phyloP scores from a whole-genome alignment of 495 filamentous ascomycete genomes.

The Lasiosphaeris hirsuta region DNA sequence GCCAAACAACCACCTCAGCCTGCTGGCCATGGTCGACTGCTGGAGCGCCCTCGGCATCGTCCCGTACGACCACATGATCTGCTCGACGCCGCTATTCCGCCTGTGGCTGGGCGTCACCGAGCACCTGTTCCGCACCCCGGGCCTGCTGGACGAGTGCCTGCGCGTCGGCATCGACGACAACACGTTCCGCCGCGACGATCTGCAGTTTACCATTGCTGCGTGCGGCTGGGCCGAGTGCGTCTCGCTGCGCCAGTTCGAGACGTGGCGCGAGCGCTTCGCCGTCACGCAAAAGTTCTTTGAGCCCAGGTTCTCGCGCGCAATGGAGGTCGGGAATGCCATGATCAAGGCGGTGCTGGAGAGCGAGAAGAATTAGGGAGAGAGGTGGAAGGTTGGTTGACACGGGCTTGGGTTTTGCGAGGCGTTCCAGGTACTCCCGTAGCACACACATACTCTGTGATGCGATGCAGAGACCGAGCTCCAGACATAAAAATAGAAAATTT shows the following conservation, averaged over 20 bases:
- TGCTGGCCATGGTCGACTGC: constrained; percentile 98
- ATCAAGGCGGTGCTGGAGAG: constrained; percentile 92
- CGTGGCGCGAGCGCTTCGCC: constrained; percentile 84
- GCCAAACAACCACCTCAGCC: constrained; percentile 87
- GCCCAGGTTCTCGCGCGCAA: constrained; percentile 80
- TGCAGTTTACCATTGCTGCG: constrained; percentile 97
- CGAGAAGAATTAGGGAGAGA: constrained; percentile 25
- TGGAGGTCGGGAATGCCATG: constrained; percentile 89
- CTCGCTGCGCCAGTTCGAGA: constrained; percentile 82
- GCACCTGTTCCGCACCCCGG: constrained; percentile 85
- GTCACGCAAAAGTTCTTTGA: constrained; percentile 87
- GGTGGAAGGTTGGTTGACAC: neutral
- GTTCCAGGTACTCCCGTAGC: no score
- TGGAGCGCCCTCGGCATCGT: constrained; percentile 92
- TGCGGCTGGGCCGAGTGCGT: constrained; percentile 94
- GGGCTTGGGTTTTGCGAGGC: neutral
- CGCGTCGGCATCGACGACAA: constrained; percentile 82
- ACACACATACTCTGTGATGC: no score
- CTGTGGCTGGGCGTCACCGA: constrained; percentile 97
- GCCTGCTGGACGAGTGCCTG: constrained; percentile 79
- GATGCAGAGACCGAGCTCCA: no score
- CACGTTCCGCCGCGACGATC: constrained; percentile 83
- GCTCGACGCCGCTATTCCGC: constrained; percentile 96
- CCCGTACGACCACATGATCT: constrained; percentile 99
- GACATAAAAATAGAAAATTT: no score